Conservation (phyloP, 257 asterid genomes). For the Ophiorrhiza pumila region DNA sequence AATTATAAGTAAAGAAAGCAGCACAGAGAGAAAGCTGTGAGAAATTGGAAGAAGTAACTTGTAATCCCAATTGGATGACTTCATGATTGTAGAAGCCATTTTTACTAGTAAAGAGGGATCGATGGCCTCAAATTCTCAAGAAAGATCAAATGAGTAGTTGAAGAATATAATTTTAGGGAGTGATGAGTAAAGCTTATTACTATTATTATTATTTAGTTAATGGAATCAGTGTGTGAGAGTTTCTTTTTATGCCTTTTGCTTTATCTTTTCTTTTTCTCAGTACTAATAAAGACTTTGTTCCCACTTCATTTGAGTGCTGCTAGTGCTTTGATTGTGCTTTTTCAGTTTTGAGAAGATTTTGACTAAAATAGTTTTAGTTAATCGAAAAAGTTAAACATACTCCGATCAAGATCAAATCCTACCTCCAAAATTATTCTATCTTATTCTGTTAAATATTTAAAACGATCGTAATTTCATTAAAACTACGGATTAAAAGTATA, state of each 20-base stretch:
- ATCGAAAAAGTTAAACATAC: neutral
- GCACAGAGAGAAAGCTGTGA: constrained; percentile 6
- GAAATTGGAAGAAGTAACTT: constrained; percentile 1
- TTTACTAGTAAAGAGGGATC: constrained; percentile 10
- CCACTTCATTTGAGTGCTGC: constrained; percentile 15
- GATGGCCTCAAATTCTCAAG: neutral
- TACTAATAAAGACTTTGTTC: constrained; percentile 33
- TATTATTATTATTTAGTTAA: neutral
- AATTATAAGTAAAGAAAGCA: constrained; percentile 10
- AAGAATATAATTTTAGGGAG: neutral
- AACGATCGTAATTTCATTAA: no score
- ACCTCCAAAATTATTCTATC: no score
- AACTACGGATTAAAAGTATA: no score
- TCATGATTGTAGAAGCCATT: constrained; percentile 28
- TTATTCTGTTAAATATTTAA: no score
- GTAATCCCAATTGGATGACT: constrained; percentile 5
- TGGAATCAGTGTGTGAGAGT: constrained; percentile 29
- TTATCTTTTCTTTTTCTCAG: constrained; percentile 29
- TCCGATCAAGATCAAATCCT: no score
- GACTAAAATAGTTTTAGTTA: neutral
- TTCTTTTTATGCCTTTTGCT: constrained; percentile 34
- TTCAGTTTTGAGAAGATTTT: neutral
- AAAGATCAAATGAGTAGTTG: constrained; percentile 22
- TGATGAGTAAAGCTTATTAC: constrained; percentile 12
- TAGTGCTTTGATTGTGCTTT: constrained; percentile 10